A percentile compares a stretch with the other conserved stretches of the same genome.
phyloP scores from a whole-genome alignment of 78 protist species.

The Polysphondylium violaceum region DNA sequence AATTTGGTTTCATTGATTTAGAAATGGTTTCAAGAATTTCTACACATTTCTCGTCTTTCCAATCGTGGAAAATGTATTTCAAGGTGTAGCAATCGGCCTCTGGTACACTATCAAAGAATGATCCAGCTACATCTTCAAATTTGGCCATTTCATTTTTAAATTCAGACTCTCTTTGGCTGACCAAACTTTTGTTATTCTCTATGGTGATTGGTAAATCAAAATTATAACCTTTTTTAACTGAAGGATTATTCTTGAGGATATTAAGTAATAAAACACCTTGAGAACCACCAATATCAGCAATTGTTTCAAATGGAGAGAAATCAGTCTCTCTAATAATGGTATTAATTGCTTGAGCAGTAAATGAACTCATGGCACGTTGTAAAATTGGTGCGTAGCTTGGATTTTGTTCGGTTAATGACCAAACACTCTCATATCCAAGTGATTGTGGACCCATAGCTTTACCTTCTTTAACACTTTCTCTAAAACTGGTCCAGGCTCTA shows the following conservation, averaged over 20 bases:
- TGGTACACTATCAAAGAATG: slow-evolving; percentile 50
- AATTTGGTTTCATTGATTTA: slow-evolving; percentile 23
- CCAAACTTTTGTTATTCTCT: neutral
- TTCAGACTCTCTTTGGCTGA: neutral
- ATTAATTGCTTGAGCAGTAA: neutral
- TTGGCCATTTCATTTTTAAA: neutral
- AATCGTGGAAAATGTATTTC: slow-evolving; percentile 1
- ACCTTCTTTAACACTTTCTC: slow-evolving; percentile 16
- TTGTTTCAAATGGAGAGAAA: slow-evolving; percentile 6
- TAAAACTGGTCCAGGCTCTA: too few relatives aligned
- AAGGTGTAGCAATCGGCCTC: slow-evolving; percentile 43
- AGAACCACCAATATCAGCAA: slow-evolving; percentile 47
- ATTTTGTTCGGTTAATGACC: neutral
- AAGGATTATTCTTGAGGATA: neutral
- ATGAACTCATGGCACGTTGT: slow-evolving; percentile 1
- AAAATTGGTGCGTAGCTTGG: neutral
- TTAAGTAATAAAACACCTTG: slow-evolving; percentile 12
- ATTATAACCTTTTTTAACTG: slow-evolving; percentile 22
- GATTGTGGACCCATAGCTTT: neutral
- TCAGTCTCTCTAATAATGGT: neutral
- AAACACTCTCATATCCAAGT: neutral
- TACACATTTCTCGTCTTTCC: neutral
- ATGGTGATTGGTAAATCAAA: slow-evolving; percentile 28
- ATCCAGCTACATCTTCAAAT: slow-evolving; percentile 31
- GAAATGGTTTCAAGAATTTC: slow-evolving; percentile 7